phyloP scores from a whole-genome alignment of 2,329 filamentous ascomycete genomes.

The Venturia carpophila region DNA sequence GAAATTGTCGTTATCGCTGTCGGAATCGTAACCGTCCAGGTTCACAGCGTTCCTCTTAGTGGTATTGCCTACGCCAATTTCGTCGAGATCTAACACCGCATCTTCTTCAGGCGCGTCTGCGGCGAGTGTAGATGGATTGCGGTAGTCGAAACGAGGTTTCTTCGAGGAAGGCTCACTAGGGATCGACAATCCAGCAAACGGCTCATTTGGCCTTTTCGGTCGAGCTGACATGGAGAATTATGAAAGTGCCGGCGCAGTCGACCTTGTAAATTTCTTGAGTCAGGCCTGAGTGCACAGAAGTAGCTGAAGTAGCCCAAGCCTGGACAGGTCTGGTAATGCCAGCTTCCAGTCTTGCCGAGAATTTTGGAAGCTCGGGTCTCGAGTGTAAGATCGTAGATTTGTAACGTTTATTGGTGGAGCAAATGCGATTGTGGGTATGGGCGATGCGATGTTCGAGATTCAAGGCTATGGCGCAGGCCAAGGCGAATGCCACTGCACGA shows the following conservation, averaged over 20 bases:
- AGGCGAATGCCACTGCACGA: neutral
- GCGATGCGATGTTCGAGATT: neutral
- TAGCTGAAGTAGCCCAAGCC: neutral
- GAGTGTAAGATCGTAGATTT: neutral
- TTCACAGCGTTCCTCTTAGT: constrained; percentile 93
- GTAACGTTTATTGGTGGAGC: neutral
- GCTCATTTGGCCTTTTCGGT: constrained; percentile 76
- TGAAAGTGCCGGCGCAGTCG: neutral
- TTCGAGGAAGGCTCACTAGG: constrained; percentile 52
- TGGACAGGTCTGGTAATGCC: neutral
- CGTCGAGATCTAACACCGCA: constrained; percentile 77
- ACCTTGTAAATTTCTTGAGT: no score
- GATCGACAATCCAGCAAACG: constrained; percentile 68
- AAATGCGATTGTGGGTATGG: neutral
- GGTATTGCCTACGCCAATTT: constrained; percentile 68
- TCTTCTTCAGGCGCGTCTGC: constrained; percentile 71
- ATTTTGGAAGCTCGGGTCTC: neutral
- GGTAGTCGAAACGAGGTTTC: constrained; percentile 85
- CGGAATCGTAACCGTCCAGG: constrained; percentile 92
- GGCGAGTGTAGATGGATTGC: constrained; percentile 87
- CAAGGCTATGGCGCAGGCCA: neutral
- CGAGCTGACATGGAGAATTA: constrained; percentile 39
- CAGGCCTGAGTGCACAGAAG: neutral
- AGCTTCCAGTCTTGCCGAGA: neutral
- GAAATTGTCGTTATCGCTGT: constrained; percentile 86